Conservation (phyloP, 73 alveolate species). For the Durusdinium trenchii region DNA sequence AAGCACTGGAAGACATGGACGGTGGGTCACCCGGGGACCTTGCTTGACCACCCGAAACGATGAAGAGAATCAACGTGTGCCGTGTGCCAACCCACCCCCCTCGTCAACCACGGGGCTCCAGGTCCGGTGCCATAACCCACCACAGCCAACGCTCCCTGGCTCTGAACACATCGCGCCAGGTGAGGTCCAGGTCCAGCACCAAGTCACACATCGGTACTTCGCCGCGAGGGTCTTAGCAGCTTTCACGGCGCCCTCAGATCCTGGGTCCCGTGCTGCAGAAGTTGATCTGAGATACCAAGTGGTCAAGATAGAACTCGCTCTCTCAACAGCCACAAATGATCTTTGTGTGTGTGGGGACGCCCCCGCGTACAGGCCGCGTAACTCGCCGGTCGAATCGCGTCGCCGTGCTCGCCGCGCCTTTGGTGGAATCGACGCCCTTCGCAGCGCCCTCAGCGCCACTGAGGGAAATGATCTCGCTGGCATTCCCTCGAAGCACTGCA, state of each 20-base stretch:
- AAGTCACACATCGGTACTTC: constrained; percentile 42
- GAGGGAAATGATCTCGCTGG: constrained; percentile 72
- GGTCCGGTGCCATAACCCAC: not conserved
- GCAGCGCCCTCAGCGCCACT: constrained; percentile 56
- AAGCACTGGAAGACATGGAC: no score
- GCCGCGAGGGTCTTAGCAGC: constrained; percentile 80
- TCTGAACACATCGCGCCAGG: not conserved
- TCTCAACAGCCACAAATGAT: no score
- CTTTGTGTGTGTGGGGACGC: no score
- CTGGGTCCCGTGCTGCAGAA: not conserved
- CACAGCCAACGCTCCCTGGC: not conserved
- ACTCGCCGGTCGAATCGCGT: not conserved
- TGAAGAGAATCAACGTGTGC: not conserved
- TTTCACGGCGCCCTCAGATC: constrained; percentile 71
- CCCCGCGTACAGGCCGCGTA: no score
- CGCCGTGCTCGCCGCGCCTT: not conserved
- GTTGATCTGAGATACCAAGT: no score
- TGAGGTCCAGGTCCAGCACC: no score
- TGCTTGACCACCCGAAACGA: not conserved
- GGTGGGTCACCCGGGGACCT: no score
- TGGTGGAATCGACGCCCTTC: constrained; percentile 77
- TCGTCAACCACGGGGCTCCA: not conserved
- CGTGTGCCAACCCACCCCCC: not conserved
- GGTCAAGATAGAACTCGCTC: no score
- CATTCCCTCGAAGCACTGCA: constrained; percentile 93